A percentile compares a stretch with the other conserved stretches of the same genome.
Evolutionary conservation across 768 basidiomycete species (phyloP).

Genomic region (Mycena galopus): DNA sequence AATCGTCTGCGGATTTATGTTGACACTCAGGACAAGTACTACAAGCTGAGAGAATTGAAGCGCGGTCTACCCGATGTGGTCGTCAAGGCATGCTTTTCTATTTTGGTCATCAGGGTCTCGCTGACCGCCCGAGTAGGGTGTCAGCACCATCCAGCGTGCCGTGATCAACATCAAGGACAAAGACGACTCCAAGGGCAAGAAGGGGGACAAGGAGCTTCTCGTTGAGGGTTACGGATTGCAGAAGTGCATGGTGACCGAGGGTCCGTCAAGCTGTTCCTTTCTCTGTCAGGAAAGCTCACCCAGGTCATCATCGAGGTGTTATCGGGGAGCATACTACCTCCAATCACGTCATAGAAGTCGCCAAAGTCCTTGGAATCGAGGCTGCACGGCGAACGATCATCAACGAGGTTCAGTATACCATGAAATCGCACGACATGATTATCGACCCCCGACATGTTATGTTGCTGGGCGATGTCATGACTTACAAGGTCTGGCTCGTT

Average conservation of each 20-base stretch:
- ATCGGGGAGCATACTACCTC: slow-evolving; percentile 93
- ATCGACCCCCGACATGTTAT: slow-evolving; percentile 99
- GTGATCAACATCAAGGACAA: slow-evolving; percentile 97
- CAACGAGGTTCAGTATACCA: slow-evolving; percentile 97
- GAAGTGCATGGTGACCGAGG: slow-evolving; percentile 97
- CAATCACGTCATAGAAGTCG: slow-evolving; percentile 97
- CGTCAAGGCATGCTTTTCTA: slow-evolving; percentile 74
- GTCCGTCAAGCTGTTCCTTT: slow-evolving; percentile 53
- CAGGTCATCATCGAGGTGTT: slow-evolving; percentile 70
- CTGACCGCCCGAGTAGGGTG: slow-evolving; percentile 66
- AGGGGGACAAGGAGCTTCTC: slow-evolving; percentile 90
- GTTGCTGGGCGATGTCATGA: slow-evolving; percentile 98
- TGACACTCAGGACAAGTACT: slow-evolving; percentile 83
- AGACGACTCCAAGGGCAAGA: slow-evolving; percentile 81
- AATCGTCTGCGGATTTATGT: slow-evolving; percentile 85
- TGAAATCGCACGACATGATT: slow-evolving; percentile 97
- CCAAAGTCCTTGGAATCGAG: slow-evolving; percentile 97
- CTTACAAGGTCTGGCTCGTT: slow-evolving; percentile 80
- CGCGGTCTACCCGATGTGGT: slow-evolving; percentile 87
- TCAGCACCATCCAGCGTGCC: slow-evolving; percentile 88
- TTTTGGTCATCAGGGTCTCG: neutral
- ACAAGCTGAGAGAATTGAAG: slow-evolving; percentile 88
- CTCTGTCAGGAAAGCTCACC: neutral
- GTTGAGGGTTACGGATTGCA: slow-evolving; percentile 98
- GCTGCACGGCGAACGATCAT: slow-evolving; percentile 95